Evolutionary conservation across 2,329 filamentous ascomycete genomes (phyloP).

Genomic region (Aspergillus transmontanensis): DNA sequence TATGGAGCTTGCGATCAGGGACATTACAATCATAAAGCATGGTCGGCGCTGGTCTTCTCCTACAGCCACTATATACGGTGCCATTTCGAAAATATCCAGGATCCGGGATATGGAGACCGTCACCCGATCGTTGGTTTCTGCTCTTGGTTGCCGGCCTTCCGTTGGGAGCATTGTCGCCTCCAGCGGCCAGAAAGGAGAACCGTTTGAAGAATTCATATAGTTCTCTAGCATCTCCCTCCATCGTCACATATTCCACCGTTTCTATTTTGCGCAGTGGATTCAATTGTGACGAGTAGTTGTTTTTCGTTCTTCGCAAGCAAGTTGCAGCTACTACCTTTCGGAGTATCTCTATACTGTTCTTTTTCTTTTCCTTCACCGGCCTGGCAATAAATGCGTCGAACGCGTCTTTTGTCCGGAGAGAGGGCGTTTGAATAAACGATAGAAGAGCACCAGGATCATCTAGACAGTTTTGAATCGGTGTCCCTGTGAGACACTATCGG

Average conservation of each 20-base stretch:
- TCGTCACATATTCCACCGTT: neutral
- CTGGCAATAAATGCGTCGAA: neutral
- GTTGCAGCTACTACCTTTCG: neutral
- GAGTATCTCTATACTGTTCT: neutral
- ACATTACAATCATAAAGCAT: too few species aligned
- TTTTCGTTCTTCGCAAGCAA: neutral
- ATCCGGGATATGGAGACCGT: too few species aligned
- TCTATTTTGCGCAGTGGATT: neutral
- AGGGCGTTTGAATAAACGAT: neutral
- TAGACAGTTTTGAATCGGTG: neutral
- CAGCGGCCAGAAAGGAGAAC: neutral
- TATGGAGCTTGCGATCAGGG: too few species aligned
- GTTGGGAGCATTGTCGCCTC: neutral
- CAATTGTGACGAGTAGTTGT: neutral
- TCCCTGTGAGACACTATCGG: neutral
- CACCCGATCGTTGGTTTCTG: too few species aligned
- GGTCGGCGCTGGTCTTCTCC: too few species aligned
- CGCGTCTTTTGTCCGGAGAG: neutral
- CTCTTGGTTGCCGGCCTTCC: neutral
- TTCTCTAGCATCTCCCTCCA: neutral
- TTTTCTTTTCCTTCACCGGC: neutral
- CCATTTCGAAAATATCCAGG: too few species aligned
- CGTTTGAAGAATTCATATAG: neutral
- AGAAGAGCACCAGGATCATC: neutral
- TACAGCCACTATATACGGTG: too few species aligned